Evolutionary conservation across 2,329 filamentous ascomycete species (phyloP).

Genomic region (Macroventuria anomochaeta): DNA sequence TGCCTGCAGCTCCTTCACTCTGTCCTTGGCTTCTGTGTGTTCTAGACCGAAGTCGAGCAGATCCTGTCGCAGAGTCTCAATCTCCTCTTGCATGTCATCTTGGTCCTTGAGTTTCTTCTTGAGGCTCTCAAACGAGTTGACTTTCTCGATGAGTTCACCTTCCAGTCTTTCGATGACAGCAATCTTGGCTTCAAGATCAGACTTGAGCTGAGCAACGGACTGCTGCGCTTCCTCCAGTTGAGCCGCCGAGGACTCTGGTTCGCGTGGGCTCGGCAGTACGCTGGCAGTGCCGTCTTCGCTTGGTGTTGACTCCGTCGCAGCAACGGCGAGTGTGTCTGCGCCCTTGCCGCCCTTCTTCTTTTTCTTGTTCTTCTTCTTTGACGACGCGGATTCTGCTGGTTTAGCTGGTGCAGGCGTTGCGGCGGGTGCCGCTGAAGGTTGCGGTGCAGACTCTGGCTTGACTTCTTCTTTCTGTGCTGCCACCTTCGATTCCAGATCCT

Average conservation of each 20-base stretch:
- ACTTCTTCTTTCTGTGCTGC: slow-evolving; percentile 20
- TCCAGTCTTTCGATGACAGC: slow-evolving; percentile 42
- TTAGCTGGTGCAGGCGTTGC: slow-evolving; percentile 18
- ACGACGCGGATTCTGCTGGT: slow-evolving; percentile 46
- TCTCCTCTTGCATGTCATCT: slow-evolving; percentile 81
- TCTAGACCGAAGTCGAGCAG: slow-evolving; percentile 80
- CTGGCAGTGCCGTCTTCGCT: slow-evolving; percentile 49
- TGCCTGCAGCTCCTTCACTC: slow-evolving; percentile 69
- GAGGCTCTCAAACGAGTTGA: slow-evolving; percentile 74
- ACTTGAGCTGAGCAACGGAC: slow-evolving; percentile 39
- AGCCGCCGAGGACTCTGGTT: slow-evolving; percentile 53
- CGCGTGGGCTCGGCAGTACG: slow-evolving; percentile 41
- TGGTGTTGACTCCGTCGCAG: slow-evolving; percentile 42
- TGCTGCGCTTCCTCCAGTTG: slow-evolving; percentile 41
- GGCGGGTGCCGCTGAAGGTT: slow-evolving; percentile 28
- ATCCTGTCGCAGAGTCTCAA: slow-evolving; percentile 82
- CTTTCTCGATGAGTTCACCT: slow-evolving; percentile 59
- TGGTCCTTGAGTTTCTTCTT: slow-evolving; percentile 74
- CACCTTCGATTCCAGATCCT: slow-evolving; percentile 31
- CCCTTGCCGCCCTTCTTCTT: slow-evolving; percentile 76
- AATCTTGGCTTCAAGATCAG: slow-evolving; percentile 46
- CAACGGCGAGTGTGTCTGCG: slow-evolving; percentile 25
- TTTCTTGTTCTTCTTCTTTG: slow-evolving; percentile 80
- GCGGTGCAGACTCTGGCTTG: slow-evolving; percentile 19
- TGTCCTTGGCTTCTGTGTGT: slow-evolving; percentile 82